Percentiles rank a stretch among this genome's conserved stretches.
Conservation (phyloP, 768 basidiomycete genomes). For the Xanthoconium stramineum region DNA sequence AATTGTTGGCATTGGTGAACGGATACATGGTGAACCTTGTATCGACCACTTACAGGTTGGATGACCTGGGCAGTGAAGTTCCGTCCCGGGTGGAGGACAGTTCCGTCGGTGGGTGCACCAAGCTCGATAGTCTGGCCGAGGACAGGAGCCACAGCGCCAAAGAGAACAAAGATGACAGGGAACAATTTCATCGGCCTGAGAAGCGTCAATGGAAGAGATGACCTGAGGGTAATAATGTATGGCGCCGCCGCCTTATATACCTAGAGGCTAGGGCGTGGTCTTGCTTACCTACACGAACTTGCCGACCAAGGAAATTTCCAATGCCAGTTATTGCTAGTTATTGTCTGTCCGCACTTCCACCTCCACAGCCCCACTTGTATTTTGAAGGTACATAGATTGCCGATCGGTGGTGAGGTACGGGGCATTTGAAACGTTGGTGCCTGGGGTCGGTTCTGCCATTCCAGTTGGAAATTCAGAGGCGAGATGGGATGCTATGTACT, state of each 20-base stretch:
- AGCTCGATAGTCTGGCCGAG: constrained; percentile 30
- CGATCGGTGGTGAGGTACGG: no score
- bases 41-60: constrained; percentile 17
- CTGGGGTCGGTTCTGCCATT: no score
- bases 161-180: background rate
- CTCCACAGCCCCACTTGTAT: no score
- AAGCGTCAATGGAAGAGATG: background rate
- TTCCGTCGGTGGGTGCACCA: constrained; percentile 20
- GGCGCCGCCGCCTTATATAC: constrained; percentile 3
- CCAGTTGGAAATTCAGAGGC: no score
- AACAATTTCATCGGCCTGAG: constrained; percentile 17
- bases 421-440: no score
- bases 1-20: background rate
- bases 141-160: constrained; percentile 4
- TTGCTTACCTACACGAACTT: no score
- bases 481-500: no score
- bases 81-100: constrained; percentile 14
- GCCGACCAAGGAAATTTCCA: no score
- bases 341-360: no score
- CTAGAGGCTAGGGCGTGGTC: no score
- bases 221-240: background rate
- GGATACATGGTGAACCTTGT: background rate
- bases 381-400: no score
- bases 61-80: constrained; percentile 19
- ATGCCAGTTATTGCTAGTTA: no score